Evolutionary conservation across 129 eudicot species (phyloP), one percentile per base, ranked within the genome.

Genomic region (Erigeron canadensis): DNA sequence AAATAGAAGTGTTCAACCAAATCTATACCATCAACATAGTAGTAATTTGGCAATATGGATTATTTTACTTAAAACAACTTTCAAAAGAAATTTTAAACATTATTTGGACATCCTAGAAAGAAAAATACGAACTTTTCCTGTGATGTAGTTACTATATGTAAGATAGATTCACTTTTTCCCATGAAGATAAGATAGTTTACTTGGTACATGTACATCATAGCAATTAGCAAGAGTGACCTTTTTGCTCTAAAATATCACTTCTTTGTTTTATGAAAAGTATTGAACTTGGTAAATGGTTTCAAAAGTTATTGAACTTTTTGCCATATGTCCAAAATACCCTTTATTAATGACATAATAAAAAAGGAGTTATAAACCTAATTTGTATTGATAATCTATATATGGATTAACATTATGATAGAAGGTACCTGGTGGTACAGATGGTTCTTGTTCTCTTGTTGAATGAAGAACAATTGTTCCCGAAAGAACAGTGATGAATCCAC

Each of bases 401-500:
- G 34, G 34, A 28, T 28, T 28, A 15, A 51, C 5, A 51, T 6
- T 51, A n/a, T 6, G 6, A n/a, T n/a, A 8, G 21, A n/a, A 51
- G 5, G 10, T 86, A 91, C 98, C 96, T 71, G 84, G 71, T 69
- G 86, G 28, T 72, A 74, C 54, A 65, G 91, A 16, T 65, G 86
- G 81, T 75, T 92, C 98, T 66, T 88, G 91, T 57, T 91, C 97
- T 77, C 94, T 82, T 47, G 97, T 91, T 39, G 87, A 59, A 67
- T 91, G 97, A 71, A 91, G 93, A 81, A 91, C 81, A 55, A 91
- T 79, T 34, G 97, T 88, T 73, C 97, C 97, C 5, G 94, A 65
- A 65, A 91, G 91, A 71, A 91, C 96, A 1, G 94, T 91, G 69
- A 91, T 84, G 72, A 91, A 91, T 70, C 97, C 97, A 79, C 97